Percentiles rank a stretch among this genome's conserved stretches.
phyloP scores from a whole-genome alignment of 2,329 filamentous ascomycete species.

The Rutstroemia sp. region DNA sequence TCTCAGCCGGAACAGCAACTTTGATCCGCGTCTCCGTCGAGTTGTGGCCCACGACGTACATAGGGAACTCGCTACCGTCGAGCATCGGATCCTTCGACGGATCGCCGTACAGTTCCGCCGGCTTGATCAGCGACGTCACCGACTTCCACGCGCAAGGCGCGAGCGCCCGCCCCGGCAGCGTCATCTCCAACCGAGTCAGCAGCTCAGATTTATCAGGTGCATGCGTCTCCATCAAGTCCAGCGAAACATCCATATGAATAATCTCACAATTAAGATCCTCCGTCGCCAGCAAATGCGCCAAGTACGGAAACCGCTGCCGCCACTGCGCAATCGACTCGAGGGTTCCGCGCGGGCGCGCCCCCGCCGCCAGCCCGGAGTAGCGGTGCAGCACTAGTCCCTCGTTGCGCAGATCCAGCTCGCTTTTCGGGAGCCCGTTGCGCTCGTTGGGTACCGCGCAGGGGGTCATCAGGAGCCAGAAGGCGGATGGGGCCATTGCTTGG shows the following conservation, averaged over 20 bases:
- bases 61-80: slow-evolving; percentile 10
- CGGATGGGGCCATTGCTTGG: slow-evolving; percentile 17
- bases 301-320: slow-evolving; percentile 50
- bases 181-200: slow-evolving; percentile 51
- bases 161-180: slow-evolving; percentile 45
- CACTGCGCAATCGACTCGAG: slow-evolving; percentile 49
- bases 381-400: slow-evolving; percentile 19
- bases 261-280: slow-evolving; percentile 49
- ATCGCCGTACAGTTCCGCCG: slow-evolving; percentile 36
- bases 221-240: slow-evolving; percentile 49
- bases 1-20: slow-evolving; percentile 24
- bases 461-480: slow-evolving; percentile 26
- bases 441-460: slow-evolving; percentile 15
- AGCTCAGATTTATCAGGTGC: slow-evolving; percentile 55
- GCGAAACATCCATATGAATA: slow-evolving; percentile 54
- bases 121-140: slow-evolving; percentile 49
- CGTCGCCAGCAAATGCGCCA: slow-evolving; percentile 44
- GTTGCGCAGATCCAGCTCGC: slow-evolving; percentile 18
- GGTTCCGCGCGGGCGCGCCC: slow-evolving; percentile 23
- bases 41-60: slow-evolving; percentile 14
- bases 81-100: slow-evolving; percentile 31
- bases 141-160: slow-evolving; percentile 54
- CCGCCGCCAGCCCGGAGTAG: slow-evolving; percentile 19
- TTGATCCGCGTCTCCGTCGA: slow-evolving; percentile 22
- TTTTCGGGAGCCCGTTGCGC: slow-evolving; percentile 12